Base-by-base conservation (phyloP, 1,284 basidiomycete species). In the Pterulicium gracile region DNA sequence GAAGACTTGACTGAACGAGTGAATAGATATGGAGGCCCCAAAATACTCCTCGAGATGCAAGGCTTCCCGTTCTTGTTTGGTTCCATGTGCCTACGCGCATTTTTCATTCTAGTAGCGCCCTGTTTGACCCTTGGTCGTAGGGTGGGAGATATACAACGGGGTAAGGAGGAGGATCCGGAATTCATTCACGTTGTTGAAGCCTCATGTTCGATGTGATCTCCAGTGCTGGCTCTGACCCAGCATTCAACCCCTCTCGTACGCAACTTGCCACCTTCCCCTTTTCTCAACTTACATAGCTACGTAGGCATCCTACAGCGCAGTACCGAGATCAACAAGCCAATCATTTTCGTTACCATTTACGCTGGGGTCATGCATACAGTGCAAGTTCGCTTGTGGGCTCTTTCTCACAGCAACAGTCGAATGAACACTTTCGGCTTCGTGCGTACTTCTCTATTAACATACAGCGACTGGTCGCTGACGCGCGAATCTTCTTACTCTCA, bases 341-440 rank as follows among this genome's bases (percentile, higher is more conserved):
- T 78, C 13, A 63, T 78, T 7, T 74, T 77, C 50, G 73, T 77
- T 17, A 75, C 75, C 1, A 64, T 70, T 74, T 75, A 52, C 42
- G 14, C 24, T 44, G 46, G 10, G 47, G 21, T 32, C 3, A 18
- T 43, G 42, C 42, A 39, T 7, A 22, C 18, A 47, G 23, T 44
- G 15, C 39, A 20, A 22, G 27, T n/a, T n/a, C n/a, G n/a, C n/a
- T n/a, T n/a, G n/a, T n/a, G n/a, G n/a, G n/a, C n/a, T n/a, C 3
- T 42, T 24, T 12, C 17, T 22, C 5, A 21, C 45, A 78, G 74
- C 3, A 78, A 78, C 52, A 77, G 77, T 50, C 73, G 74, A 0
- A 46, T 77, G 41, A 77, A 78, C 54, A 75, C 73, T 0, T 79
- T 78, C 51, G 75, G 76, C 47, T 79, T 78, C 49, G 74, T 77